These are phyloP conservation scores for Diutina sp. DNA, from an alignment of 1,139 yeast genomes.

Conservation along the genomic window DNA sequence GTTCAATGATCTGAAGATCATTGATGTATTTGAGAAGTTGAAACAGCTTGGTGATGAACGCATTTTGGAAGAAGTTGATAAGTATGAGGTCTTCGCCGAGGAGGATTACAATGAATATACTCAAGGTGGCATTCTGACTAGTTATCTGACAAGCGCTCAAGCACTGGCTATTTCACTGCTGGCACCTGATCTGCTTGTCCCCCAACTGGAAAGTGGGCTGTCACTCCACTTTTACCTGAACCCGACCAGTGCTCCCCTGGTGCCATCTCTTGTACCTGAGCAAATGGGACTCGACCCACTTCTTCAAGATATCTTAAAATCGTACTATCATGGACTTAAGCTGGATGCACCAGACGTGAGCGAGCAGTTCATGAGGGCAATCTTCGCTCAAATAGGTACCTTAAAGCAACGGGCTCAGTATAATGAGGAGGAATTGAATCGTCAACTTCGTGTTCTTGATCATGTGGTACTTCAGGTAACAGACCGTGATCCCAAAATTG, in stretches of 20 bases:
- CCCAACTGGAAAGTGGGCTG: neutral
- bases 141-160: neutral
- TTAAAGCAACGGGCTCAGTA: neutral
- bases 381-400: neutral
- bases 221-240: neutral
- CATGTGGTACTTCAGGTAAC: neutral
- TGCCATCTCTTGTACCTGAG: neutral
- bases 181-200: neutral
- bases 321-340: neutral
- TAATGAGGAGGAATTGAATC: neutral
- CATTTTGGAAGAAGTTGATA: constrained; percentile 31
- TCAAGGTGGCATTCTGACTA: neutral
- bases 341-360: neutral
- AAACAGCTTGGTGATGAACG: constrained; percentile 23
- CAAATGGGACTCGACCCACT: neutral
- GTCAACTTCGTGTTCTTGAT: neutral
- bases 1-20: constrained; percentile 27
- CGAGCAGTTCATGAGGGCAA: neutral
- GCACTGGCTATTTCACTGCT: neutral
- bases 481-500: neutral
- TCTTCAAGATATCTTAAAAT: neutral
- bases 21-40: constrained; percentile 25
- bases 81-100: constrained; percentile 27
- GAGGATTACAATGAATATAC: constrained; percentile 18
- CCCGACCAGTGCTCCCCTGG: neutral